Percentiles rank a stretch among this genome's conserved stretches.
Evolutionary conservation across 2,329 filamentous ascomycete genomes (phyloP).

Genomic region (Verticillium albo-atrum): DNA sequence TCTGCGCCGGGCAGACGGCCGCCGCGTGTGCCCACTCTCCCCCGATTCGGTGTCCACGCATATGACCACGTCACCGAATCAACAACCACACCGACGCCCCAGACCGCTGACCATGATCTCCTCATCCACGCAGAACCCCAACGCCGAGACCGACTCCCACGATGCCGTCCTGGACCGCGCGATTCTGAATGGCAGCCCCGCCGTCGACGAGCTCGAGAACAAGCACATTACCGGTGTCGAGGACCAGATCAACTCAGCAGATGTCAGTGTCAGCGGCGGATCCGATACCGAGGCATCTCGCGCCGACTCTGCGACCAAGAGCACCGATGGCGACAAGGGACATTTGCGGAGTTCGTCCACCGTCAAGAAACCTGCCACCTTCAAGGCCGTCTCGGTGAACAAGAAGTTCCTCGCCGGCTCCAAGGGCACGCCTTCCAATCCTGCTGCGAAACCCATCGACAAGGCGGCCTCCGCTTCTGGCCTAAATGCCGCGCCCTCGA

Average conservation of each 20-base stretch:
- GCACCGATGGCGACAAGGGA: conserved; percentile 52
- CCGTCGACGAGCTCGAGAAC: conserved; percentile 49
- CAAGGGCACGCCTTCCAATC: conserved; percentile 48
- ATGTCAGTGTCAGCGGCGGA: conserved; percentile 67
- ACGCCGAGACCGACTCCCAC: conserved; percentile 34
- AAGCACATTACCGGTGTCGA: conserved; percentile 56
- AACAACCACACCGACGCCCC: background rate
- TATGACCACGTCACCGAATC: conserved; percentile 1
- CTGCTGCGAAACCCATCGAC: conserved; percentile 45
- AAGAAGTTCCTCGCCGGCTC: conserved; percentile 71
- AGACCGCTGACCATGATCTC: conserved; percentile 1
- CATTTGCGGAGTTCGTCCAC: conserved; percentile 55
- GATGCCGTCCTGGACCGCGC: conserved; percentile 41
- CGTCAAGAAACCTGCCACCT: conserved; percentile 70
- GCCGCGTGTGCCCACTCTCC: background rate
- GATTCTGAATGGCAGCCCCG: conserved; percentile 43
- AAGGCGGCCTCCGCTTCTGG: conserved; percentile 43
- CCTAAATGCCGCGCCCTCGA: conserved; percentile 37
- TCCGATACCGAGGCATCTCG: conserved; percentile 73
- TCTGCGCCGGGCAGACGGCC: background rate
- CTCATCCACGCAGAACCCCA: conserved; percentile 21
- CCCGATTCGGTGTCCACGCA: conserved; percentile 2
- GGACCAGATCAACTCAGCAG: conserved; percentile 55
- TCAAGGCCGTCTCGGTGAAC: conserved; percentile 83
- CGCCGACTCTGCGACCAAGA: conserved; percentile 37